Evolutionary conservation across 2,329 filamentous ascomycete genomes (phyloP).

Genomic region (Leptographium radiaticola): DNA sequence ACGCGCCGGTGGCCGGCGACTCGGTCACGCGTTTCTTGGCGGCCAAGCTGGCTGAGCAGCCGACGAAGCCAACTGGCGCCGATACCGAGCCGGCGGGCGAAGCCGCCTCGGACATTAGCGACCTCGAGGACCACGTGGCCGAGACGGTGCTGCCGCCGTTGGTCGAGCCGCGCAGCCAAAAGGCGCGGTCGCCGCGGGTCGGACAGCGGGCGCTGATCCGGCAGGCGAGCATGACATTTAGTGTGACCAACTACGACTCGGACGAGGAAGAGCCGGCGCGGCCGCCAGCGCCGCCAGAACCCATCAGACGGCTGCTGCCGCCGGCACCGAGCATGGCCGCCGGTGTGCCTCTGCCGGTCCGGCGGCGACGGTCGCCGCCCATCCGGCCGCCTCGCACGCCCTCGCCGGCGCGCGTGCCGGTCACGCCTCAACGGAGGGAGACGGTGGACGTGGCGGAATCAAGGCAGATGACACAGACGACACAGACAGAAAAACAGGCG

Average conservation of each 20-base stretch:
- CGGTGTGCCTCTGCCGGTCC: neutral
- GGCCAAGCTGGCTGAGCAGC: neutral
- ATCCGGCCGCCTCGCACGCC: neutral
- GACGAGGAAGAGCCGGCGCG: constrained; percentile 8
- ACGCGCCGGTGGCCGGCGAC: neutral
- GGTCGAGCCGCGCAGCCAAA: neutral
- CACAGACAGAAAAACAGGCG: too few species aligned
- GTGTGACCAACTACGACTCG: constrained; percentile 6
- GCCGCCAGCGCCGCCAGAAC: neutral
- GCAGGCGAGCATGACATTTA: constrained; percentile 10
- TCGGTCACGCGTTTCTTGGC: neutral
- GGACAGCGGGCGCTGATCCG: constrained; percentile 4
- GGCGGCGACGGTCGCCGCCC: neutral
- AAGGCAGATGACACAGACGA: neutral
- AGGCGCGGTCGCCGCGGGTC: neutral
- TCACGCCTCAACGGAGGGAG: too few species aligned
- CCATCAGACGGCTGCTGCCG: constrained; percentile 1
- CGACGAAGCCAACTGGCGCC: neutral
- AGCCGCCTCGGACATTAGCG: constrained; percentile 35
- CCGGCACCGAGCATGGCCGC: neutral
- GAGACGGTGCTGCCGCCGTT: neutral
- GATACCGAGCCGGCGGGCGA: constrained; percentile 12
- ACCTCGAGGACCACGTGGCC: constrained; percentile 33
- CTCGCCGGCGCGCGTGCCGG: neutral
- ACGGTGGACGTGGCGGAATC: too few species aligned